Base-by-base conservation (phyloP, 768 basidiomycete genomes). In the Nevesoporus exiguus region DNA sequence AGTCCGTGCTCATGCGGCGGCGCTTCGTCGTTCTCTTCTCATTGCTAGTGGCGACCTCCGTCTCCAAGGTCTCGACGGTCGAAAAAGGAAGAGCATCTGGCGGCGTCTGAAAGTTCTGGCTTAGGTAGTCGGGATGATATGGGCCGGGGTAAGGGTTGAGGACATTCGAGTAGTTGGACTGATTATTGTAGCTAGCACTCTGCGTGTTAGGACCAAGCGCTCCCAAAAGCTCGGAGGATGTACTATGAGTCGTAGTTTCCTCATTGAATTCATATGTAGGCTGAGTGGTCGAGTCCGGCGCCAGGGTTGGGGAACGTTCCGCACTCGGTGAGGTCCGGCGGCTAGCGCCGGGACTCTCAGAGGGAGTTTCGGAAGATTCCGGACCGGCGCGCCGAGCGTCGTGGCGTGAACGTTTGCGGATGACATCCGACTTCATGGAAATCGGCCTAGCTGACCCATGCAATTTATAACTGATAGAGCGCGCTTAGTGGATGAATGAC, bases 351-450 rank as follows among this genome's bases (percentile, higher is more conserved):
- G 88, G 88, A 62, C 84, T 87, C 4, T 82, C 86, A 7, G 90
- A 89, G 0, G 86, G 85, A 0, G 86, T 88, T 55, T 89, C 86
- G 45, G 84, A 79, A 21, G 74, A 67, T 40, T 74, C 76, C 56
- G 73, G 74, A 15, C 79, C 79, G 49, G 73, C 61, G 19, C 86
- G 80, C 33, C 88, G 81, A 21, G 86, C 85, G 55, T 92, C 89
- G 60, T 91, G 89, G 1, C 90, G 77, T 2, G 90, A 89, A 37
- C 91, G 85, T 66, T 93, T 93, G 56, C 90, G 87, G 60, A 93
- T 90, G 33, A 92, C 84, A 58, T 93, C 91, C 5, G 89, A 91
- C 68, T 93, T 93, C 90, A 93, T 93, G 8, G 88, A 90, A 56
- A 92, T 90, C 2, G 91, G 91, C 24, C 91, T 84, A 2, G 87